These are phyloP conservation scores for Misopates orontium DNA, from an alignment of 257 asterid species.

Conservation along the genomic window DNA sequence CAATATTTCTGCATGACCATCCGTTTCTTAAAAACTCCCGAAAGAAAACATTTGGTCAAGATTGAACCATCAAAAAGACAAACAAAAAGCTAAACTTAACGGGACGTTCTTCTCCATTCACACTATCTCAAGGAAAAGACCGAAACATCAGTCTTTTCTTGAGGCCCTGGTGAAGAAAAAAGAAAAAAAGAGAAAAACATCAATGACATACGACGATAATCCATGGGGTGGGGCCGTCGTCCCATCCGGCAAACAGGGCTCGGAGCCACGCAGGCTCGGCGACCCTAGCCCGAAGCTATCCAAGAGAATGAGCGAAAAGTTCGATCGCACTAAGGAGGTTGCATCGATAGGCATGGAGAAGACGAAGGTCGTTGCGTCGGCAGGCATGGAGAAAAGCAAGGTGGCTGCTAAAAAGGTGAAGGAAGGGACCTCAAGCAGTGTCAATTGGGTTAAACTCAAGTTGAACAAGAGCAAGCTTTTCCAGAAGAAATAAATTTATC, in stretches of 20 bases:
- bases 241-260: too few species aligned
- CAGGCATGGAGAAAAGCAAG: conserved; percentile 33
- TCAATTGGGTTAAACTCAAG: conserved; percentile 53
- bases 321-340: conserved; percentile 25
- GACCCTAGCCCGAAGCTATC: conserved; percentile 20
- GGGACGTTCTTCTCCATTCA: neutral
- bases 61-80: too few species aligned
- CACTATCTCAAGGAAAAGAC: conserved; percentile 11
- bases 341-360: conserved; percentile 33
- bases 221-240: neutral
- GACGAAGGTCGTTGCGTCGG: conserved; percentile 29
- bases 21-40: too few species aligned
- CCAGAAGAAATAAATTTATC: conserved; percentile 26
- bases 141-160: neutral
- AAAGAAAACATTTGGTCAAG: too few species aligned
- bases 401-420: conserved; percentile 46
- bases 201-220: neutral
- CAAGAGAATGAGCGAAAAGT: conserved; percentile 20
- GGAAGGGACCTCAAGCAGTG: conserved; percentile 48
- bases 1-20: too few species aligned
- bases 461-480: conserved; percentile 33
- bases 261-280: conserved; percentile 23
- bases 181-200: neutral
- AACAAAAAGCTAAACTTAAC: too few species aligned
- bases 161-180: too few species aligned